Conservation (phyloP, 1,139 yeast species). For the Candida mesenterica region DNA sequence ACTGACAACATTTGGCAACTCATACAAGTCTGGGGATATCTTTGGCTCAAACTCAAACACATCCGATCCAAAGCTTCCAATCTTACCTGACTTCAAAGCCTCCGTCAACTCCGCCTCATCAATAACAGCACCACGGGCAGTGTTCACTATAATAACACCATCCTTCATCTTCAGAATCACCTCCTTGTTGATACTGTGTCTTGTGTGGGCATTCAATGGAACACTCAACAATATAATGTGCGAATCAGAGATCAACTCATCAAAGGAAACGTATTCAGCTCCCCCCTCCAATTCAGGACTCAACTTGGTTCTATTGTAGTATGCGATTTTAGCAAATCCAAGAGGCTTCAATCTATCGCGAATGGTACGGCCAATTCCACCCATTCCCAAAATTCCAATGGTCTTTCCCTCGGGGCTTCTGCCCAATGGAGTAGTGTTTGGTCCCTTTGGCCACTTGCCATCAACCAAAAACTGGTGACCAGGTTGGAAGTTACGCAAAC, state of each 20-base stretch:
- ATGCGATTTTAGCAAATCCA: constrained; percentile 58
- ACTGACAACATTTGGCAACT: constrained; percentile 57
- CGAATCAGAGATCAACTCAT: constrained; percentile 50
- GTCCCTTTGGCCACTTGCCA: constrained; percentile 55
- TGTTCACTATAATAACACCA: constrained; percentile 63
- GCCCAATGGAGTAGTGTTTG: constrained; percentile 17
- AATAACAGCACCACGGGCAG: constrained; percentile 74
- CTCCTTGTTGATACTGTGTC: constrained; percentile 54
- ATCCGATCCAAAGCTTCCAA: constrained; percentile 75
- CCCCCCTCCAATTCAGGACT: constrained; percentile 54
- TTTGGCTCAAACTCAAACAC: constrained; percentile 85
- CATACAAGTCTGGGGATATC: constrained; percentile 55
- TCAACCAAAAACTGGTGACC: constrained; percentile 47
- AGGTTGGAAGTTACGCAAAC: constrained; percentile 61
- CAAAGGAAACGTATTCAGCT: constrained; percentile 55
- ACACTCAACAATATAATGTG: constrained; percentile 63
- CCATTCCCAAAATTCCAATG: constrained; percentile 72
- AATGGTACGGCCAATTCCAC: constrained; percentile 74
- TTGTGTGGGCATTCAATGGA: constrained; percentile 60
- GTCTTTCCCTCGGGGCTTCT: constrained; percentile 57
- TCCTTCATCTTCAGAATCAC: constrained; percentile 58
- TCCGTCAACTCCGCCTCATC: constrained; percentile 63
- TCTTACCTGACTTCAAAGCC: constrained; percentile 65
- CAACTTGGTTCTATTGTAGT: constrained; percentile 58
- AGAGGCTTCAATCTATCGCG: constrained; percentile 62